Percentiles rank a stretch among this genome's conserved stretches.
Conservation (phyloP, 1,284 basidiomycete species). For the Cystobasidiaceae sp. region DNA sequence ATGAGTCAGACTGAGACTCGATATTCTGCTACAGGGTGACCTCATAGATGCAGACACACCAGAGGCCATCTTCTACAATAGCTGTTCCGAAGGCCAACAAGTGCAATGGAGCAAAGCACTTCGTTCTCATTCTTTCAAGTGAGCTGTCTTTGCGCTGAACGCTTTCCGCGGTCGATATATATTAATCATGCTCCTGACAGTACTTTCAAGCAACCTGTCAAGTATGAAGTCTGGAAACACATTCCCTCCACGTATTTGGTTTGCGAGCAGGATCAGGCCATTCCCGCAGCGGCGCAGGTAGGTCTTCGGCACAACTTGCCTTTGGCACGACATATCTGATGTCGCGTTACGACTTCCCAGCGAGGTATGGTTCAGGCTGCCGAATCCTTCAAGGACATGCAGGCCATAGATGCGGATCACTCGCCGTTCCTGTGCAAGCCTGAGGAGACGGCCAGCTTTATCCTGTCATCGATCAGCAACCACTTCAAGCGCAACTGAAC, state of each 20-base stretch:
- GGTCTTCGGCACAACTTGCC: not conserved
- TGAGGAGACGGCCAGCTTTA: conserved; percentile 30
- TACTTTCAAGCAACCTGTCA: conserved; percentile 9
- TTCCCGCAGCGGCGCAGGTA: conserved; percentile 29
- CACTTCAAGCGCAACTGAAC: not conserved
- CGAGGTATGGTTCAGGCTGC: conserved; percentile 31
- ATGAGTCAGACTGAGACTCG: not conserved
- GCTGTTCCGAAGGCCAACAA: conserved; percentile 22
- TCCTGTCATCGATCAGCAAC: conserved; percentile 8
- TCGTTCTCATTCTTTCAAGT: conserved; percentile 31
- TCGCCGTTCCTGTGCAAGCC: conserved; percentile 33
- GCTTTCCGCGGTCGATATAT: not conserved
- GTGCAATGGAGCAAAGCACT: conserved; percentile 13
- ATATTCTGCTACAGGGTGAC: not conserved
- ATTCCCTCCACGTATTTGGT: conserved; percentile 35
- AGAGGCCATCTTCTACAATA: conserved; percentile 34
- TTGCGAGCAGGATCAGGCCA: conserved; percentile 33
- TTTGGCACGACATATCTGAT: not conserved
- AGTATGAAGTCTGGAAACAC: conserved; percentile 33
- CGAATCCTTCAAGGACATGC: conserved; percentile 25
- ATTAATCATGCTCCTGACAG: not conserved
- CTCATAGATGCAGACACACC: conserved; percentile 22
- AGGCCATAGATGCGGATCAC: conserved; percentile 30
- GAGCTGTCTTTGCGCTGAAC: not conserved
- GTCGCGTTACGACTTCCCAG: not conserved